A percentile compares a stretch with the other conserved stretches of the same genome.
phyloP scores from a whole-genome alignment of 257 asterid species.

The Ligustrum vulgare region DNA sequence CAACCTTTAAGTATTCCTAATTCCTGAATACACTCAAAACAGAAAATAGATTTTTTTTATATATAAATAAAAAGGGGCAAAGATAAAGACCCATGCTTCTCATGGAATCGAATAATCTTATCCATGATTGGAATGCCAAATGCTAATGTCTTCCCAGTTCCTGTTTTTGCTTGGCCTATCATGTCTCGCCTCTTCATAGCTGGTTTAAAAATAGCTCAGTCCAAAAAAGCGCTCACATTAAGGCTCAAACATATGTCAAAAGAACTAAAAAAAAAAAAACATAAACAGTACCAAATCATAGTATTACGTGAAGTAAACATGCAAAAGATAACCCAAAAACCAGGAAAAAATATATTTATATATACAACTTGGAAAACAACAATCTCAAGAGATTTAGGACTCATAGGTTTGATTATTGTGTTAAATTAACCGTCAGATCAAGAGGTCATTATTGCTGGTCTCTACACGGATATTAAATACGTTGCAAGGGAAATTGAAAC shows the following conservation, averaged over 20 bases:
- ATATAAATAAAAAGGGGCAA: too few relatives aligned
- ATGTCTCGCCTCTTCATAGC: not conserved
- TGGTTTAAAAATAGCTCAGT: not conserved
- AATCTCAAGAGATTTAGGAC: not conserved
- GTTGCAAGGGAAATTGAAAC: not conserved
- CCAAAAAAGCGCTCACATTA: too few relatives aligned
- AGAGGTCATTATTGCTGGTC: not conserved
- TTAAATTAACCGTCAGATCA: not conserved
- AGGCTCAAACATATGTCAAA: too few relatives aligned
- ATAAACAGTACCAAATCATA: too few relatives aligned
- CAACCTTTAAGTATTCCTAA: too few relatives aligned
- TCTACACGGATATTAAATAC: not conserved
- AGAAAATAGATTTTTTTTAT: too few relatives aligned
- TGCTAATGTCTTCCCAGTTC: not conserved
- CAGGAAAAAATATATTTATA: not conserved
- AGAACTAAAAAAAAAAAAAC: too few relatives aligned
- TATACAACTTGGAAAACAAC: not conserved
- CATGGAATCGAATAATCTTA: conserved; percentile 63
- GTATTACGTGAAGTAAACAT: conserved; percentile 23
- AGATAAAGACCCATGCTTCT: conserved; percentile 47
- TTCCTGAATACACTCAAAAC: too few relatives aligned
- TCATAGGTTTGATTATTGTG: not conserved
- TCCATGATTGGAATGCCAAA: conserved; percentile 59
- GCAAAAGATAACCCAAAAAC: conserved; percentile 21
- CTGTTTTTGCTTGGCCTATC: not conserved